Percentiles rank a stretch among this genome's conserved stretches.
These are phyloP conservation scores for Caryocar brasiliense DNA, from an alignment of 441 rosid species.

Conservation along the genomic window DNA sequence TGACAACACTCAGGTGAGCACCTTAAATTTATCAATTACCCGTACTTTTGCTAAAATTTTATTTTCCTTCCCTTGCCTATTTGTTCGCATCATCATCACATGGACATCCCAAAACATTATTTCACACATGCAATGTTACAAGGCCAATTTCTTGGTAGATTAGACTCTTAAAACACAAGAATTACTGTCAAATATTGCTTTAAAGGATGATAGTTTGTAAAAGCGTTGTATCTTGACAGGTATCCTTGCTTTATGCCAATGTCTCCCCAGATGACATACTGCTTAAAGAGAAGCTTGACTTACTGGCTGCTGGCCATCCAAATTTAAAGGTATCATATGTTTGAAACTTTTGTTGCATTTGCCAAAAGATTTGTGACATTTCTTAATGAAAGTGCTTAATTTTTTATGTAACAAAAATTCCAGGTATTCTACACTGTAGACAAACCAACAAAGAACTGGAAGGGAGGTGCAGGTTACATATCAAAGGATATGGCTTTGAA, in stretches of 20 bases:
- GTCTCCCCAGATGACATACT: slow-evolving; percentile 91
- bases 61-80: background rate
- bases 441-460: slow-evolving; percentile 79
- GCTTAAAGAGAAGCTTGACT: slow-evolving; percentile 82
- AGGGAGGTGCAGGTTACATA: slow-evolving; percentile 80
- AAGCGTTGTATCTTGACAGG: slow-evolving; percentile 28
- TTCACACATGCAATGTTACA: background rate
- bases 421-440: slow-evolving; percentile 87
- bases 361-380: background rate
- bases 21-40: slow-evolving; percentile 1
- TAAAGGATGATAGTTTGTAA: background rate
- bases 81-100: background rate
- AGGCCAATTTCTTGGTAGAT: background rate
- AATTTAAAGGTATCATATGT: slow-evolving; percentile 58
- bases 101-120: background rate
- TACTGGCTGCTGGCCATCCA: slow-evolving; percentile 67
- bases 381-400: background rate
- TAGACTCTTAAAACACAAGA: no score
- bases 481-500: slow-evolving; percentile 71
- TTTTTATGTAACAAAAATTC: slow-evolving; percentile 5
- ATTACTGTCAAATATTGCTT: background rate
- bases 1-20: slow-evolving; percentile 76
- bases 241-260: slow-evolving; percentile 77
- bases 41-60: background rate
- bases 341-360: background rate